Base-by-base conservation (phyloP, 768 basidiomycete species). In the Myochromella boudieri region DNA sequence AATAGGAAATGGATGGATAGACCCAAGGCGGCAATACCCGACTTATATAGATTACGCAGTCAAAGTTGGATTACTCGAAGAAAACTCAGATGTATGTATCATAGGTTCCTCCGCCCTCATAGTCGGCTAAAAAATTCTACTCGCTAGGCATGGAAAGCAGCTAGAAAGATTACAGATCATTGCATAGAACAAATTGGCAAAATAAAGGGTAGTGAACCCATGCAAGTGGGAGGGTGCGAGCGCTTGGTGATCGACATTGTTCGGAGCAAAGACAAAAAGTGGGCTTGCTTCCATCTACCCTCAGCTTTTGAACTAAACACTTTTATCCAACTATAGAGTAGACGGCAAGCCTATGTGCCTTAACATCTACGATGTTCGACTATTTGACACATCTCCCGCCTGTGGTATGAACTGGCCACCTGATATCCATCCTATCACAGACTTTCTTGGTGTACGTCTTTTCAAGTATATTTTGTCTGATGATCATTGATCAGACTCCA, bases 321-420 rank as follows among this genome's bases (percentile, higher is more conserved):
- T 18, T 37, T 24, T 26, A 20, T 9, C 37, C 24, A 14, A n/a
- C 17, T 29, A 20, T 55, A 93, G 90, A 28, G 72, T 84, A 32
- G 74, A 91, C 42, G 89, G 83, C 9, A 69, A 75, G 52, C 67
- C 76, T 21, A 84, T 83, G 68, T 99, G 97, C 62, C 70, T 95
- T 51, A 99, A 99, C 62, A 82, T 97, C 29, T 99, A 99, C 56
- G 97, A 99, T 60, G 81, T 97, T 11, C 87, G 97, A 20, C 69
- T 87, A n/a, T 84, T 89, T 44, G 97, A 99, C 61, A 77, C 77
- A 10, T 69, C 63, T 27, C 97, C 97, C 14, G 86, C 82, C 1
- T 99, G 97, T 64, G 97, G 95, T 2, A 90, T 95, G 92, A 95
- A 94, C 68, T 99, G 95, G 95, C 95, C 95, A 6, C 84, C 85